Conservation (phyloP, 2,329 filamentous ascomycete species). For the Biscogniauxia sp. region DNA sequence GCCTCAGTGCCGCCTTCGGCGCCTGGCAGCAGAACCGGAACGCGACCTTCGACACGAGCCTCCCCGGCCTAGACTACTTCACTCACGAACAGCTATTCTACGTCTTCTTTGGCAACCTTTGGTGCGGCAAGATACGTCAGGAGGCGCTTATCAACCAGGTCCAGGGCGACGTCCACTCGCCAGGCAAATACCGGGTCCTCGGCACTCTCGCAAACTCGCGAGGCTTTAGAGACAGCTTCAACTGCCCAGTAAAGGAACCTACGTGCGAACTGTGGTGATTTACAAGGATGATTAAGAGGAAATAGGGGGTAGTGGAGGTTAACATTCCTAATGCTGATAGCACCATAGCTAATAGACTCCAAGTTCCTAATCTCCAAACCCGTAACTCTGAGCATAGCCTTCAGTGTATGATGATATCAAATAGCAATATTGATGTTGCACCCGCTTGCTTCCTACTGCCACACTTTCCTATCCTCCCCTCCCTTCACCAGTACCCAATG, state of each 20-base stretch:
- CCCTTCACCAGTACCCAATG: too few relatives aligned
- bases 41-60: slow-evolving; percentile 44
- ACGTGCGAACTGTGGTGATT: slow-evolving; percentile 66
- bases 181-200: slow-evolving; percentile 57
- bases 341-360: too few relatives aligned
- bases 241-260: slow-evolving; percentile 63
- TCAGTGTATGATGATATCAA: too few relatives aligned
- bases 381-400: too few relatives aligned
- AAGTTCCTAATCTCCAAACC: too few relatives aligned
- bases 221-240: slow-evolving; percentile 66
- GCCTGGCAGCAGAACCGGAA: slow-evolving; percentile 59
- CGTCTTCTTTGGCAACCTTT: slow-evolving; percentile 59
- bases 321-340: too few relatives aligned
- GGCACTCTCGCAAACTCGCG: slow-evolving; percentile 66
- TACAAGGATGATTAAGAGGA: too few relatives aligned
- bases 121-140: slow-evolving; percentile 64
- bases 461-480: too few relatives aligned
- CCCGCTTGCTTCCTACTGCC: too few relatives aligned
- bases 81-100: slow-evolving; percentile 65
- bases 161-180: slow-evolving; percentile 64
- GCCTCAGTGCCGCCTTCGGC: slow-evolving; percentile 56
- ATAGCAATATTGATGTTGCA: too few relatives aligned
- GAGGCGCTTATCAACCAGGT: slow-evolving; percentile 56
- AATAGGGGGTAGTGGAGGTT: too few relatives aligned
- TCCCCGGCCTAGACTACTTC: slow-evolving; percentile 57